These are phyloP conservation scores for Xylariaceae sp. DNA, from an alignment of 2,329 filamentous ascomycete species.

Conservation along the genomic window DNA sequence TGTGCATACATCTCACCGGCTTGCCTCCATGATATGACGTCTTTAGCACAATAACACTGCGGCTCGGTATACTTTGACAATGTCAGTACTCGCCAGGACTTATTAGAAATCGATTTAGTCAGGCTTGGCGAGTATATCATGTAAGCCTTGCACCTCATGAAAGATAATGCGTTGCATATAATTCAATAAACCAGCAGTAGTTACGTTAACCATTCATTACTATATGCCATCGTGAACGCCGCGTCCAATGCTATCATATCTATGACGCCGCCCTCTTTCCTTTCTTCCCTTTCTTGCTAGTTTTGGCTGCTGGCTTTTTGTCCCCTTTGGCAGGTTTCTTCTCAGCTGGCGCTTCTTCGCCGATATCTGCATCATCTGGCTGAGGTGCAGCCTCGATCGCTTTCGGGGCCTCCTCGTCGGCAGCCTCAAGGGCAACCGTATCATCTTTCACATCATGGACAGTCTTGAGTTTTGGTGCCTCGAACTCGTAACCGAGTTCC, in stretches of 20 bases:
- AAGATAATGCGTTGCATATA: not conserved
- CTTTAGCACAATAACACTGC: not conserved
- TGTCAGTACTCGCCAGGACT: too few relatives aligned
- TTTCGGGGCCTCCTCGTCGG: slow-evolving; percentile 46
- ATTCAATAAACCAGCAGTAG: not conserved
- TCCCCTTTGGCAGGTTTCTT: slow-evolving; percentile 33
- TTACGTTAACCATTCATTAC: slow-evolving; percentile 7
- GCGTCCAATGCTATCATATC: slow-evolving; percentile 40
- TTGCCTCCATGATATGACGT: not conserved
- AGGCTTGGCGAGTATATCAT: too few relatives aligned
- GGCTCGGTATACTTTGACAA: not conserved
- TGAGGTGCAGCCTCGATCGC: slow-evolving; percentile 48
- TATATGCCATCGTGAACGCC: slow-evolving; percentile 42
- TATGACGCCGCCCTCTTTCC: slow-evolving; percentile 44
- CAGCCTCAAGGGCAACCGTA: slow-evolving; percentile 46
- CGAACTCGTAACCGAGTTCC: slow-evolving; percentile 83
- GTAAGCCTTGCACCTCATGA: too few relatives aligned
- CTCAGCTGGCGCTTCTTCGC: slow-evolving; percentile 37
- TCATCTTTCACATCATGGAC: slow-evolving; percentile 50
- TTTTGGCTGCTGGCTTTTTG: slow-evolving; percentile 30
- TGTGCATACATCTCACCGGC: slow-evolving; percentile 57
- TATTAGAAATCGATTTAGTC: too few relatives aligned
- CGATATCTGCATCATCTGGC: slow-evolving; percentile 39
- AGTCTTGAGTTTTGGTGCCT: slow-evolving; percentile 73
- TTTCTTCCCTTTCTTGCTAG: slow-evolving; percentile 43